A percentile compares a stretch with the other conserved stretches of the same genome.
phyloP scores from a whole-genome alignment of 805 yeast species.

The Wickerhamomyces silvicola region DNA sequence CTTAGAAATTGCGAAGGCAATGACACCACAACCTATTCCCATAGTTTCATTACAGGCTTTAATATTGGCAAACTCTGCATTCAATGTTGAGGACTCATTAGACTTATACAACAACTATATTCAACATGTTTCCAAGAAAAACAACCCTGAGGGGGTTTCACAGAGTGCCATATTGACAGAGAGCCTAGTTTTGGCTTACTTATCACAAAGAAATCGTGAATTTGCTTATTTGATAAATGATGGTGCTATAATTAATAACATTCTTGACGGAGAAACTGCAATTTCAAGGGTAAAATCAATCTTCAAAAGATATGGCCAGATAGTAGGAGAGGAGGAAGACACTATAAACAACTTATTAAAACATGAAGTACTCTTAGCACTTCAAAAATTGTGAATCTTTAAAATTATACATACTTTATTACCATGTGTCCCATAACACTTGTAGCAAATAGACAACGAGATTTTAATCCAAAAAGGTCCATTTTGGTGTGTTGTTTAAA shows the following conservation, averaged over 20 bases:
- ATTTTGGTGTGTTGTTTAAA: too few relatives aligned
- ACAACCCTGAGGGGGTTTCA: slow-evolving; percentile 28
- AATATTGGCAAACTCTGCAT: slow-evolving; percentile 35
- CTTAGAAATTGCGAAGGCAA: slow-evolving; percentile 32
- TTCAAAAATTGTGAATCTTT: slow-evolving; percentile 8
- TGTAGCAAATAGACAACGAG: too few relatives aligned
- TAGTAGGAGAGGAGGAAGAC: slow-evolving; percentile 35
- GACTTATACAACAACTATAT: slow-evolving; percentile 42
- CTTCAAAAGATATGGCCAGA: slow-evolving; percentile 47
- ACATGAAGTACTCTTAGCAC: slow-evolving; percentile 11
- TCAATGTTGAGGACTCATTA: slow-evolving; percentile 34
- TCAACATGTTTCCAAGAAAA: slow-evolving; percentile 27
- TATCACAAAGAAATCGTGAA: slow-evolving; percentile 43
- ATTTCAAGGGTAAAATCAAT: slow-evolving; percentile 33
- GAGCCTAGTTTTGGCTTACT: slow-evolving; percentile 35
- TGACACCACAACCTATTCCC: slow-evolving; percentile 23
- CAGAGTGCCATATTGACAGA: slow-evolving; percentile 40
- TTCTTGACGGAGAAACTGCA: slow-evolving; percentile 35
- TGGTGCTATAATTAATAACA: slow-evolving; percentile 34
- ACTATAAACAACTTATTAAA: slow-evolving; percentile 7
- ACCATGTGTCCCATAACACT: too few relatives aligned
- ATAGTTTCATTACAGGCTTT: slow-evolving; percentile 27
- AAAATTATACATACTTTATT: too few relatives aligned
- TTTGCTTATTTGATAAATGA: slow-evolving; percentile 47
- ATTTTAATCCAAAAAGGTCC: too few relatives aligned